A percentile compares a stretch with the other conserved stretches of the same genome.
Evolutionary conservation across 1,284 basidiomycete species (phyloP).

Genomic region (Cutaneotrichosporon dermatis): DNA sequence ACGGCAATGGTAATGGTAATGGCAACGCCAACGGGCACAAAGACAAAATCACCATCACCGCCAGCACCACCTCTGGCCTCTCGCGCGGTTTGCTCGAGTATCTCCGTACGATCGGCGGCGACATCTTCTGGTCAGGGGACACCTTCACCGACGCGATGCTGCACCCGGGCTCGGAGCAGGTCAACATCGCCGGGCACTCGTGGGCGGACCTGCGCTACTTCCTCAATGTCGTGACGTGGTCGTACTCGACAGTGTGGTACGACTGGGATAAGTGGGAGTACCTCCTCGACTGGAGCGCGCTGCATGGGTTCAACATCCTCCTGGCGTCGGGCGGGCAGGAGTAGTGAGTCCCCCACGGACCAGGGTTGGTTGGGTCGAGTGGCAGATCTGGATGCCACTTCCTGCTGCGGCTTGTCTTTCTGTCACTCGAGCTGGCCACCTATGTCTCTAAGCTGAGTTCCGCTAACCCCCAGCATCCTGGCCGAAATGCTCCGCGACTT

Average conservation of each 20-base stretch:
- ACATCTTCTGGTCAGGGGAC: slow-evolving; percentile 19
- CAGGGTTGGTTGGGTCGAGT: not conserved
- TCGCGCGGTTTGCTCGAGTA: slow-evolving; percentile 16
- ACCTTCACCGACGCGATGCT: slow-evolving; percentile 4
- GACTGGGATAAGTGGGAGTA: slow-evolving; percentile 51
- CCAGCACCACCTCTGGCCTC: slow-evolving; percentile 8
- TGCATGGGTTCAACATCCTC: slow-evolving; percentile 53
- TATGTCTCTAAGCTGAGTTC: no score
- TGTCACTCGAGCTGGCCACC: no score
- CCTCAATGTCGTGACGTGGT: slow-evolving; percentile 52
- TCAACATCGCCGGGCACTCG: not conserved
- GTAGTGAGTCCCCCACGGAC: slow-evolving; percentile 22
- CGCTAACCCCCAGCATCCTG: no score
- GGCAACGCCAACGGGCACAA: no score
- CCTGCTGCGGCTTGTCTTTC: no score
- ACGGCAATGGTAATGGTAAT: no score
- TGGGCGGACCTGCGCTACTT: slow-evolving; percentile 35
- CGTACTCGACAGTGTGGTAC: slow-evolving; percentile 52
- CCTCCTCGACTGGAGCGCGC: slow-evolving; percentile 53
- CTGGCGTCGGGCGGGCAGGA: slow-evolving; percentile 53
- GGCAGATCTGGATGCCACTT: no score
- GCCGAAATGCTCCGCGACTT: slow-evolving; percentile 49
- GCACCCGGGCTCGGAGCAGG: not conserved
- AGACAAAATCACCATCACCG: slow-evolving; percentile 10
- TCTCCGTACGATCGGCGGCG: slow-evolving; percentile 13